Evolutionary conservation across 352 stramenopile species (phyloP).

Genomic region (Lagenidium giganteum): DNA sequence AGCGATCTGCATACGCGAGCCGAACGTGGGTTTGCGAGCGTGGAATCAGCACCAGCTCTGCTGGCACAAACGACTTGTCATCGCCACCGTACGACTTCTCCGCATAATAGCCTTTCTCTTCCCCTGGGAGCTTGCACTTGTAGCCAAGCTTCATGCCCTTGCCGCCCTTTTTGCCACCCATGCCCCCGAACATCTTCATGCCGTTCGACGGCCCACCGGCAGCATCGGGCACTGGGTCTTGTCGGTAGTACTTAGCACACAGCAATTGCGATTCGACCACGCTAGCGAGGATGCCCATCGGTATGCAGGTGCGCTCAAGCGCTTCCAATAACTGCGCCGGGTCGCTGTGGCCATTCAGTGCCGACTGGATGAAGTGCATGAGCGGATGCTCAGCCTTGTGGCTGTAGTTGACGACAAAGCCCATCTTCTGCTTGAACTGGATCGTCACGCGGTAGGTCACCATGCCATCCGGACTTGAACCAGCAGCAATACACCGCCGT

Average conservation of each 20-base stretch:
- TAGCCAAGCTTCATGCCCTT: slow-evolving; percentile 86
- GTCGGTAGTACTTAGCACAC: slow-evolving; percentile 80
- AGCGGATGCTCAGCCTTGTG: slow-evolving; percentile 82
- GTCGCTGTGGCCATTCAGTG: slow-evolving; percentile 76
- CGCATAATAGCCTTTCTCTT: slow-evolving; percentile 83
- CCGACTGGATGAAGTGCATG: slow-evolving; percentile 84
- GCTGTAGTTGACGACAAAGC: slow-evolving; percentile 84
- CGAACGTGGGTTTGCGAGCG: slow-evolving; percentile 82
- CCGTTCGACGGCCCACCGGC: slow-evolving; percentile 16
- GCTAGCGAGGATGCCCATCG: slow-evolving; percentile 76
- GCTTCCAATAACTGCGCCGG: slow-evolving; percentile 76
- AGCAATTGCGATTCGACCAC: slow-evolving; percentile 81
- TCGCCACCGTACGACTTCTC: slow-evolving; percentile 82
- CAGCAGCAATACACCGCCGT: slow-evolving; percentile 58
- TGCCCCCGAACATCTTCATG: slow-evolving; percentile 44
- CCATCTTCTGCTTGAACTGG: slow-evolving; percentile 87
- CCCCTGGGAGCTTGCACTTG: slow-evolving; percentile 82
- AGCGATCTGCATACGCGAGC: slow-evolving; percentile 79
- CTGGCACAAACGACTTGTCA: slow-evolving; percentile 82
- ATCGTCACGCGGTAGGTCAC: slow-evolving; percentile 78
- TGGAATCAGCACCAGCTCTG: slow-evolving; percentile 79
- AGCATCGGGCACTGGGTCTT: slow-evolving; percentile 49
- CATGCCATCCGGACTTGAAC: slow-evolving; percentile 64
- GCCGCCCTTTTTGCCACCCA: slow-evolving; percentile 64
- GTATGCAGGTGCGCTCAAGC: slow-evolving; percentile 78